Evolutionary conservation across 192 early-diverging fungal genomes (phyloP), one percentile per base, ranked within the genome.

Genomic region (Backusella psychrophila): DNA sequence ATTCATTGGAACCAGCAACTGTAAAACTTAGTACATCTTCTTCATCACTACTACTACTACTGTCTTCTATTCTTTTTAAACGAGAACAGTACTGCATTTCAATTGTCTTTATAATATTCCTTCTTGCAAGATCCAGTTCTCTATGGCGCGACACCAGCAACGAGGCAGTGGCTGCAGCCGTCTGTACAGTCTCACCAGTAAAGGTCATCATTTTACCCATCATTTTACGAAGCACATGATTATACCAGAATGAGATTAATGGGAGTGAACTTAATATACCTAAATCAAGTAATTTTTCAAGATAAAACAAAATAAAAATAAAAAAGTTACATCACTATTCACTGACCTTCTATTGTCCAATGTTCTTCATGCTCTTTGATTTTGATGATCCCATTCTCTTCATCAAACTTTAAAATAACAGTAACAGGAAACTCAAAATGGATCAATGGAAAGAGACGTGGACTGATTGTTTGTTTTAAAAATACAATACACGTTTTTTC

Each of bases 231-330:
- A 86, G 80, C 15, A 87, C 82, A 53, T 85, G 78, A 66, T 89
- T 83, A 66, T 89, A 87, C 88, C 88, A 89, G 74, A 80, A 87
- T 53, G 81, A 83, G 49, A 89, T 65, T n/a, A 86, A 67, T 17
- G 88, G 88, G 53, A 87, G 78, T 23, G 83, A 80, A 53, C 85
- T 76, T n/a, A 89, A 79, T 59, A 89, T 75, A 11, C 85, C 77
- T 82, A 68, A 21, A 15, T 36, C 1, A 44, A 66, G 36, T 42
- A 71, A 71, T 49, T n/a, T n/a, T 17, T 49, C 15, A 26, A 63
- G 11, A 52, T 15, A 76, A 14, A 74, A 41, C n/a, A 74, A 66
- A 14, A 69, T 71, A 65, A 46, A 35, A 66, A 26, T 38, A 21
- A 73, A 33, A 33, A 33, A 3, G 33, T 3, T 33, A 33, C 33